These are phyloP conservation scores for Lobosporangium transversale DNA, from an alignment of 192 early-diverging fungal genomes.

Conservation along the genomic window DNA sequence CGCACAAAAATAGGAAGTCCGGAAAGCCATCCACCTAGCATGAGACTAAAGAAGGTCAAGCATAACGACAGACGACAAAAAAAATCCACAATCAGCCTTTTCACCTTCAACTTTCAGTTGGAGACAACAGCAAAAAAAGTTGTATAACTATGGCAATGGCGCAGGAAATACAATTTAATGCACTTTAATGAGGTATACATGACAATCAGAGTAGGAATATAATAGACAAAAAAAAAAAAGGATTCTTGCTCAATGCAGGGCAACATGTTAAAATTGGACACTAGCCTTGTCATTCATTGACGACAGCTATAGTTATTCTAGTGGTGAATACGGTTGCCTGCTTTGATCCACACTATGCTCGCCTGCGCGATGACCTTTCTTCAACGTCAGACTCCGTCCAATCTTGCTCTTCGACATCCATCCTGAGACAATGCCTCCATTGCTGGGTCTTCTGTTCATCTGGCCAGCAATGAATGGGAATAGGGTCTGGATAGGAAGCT, in stretches of 20 bases:
- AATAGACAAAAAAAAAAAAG: not conserved
- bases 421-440: slow-evolving; percentile 25
- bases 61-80: too few species aligned
- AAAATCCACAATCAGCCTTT: too few species aligned
- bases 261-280: too few species aligned
- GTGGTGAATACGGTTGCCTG: slow-evolving; percentile 13
- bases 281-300: too few species aligned
- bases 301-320: too few species aligned
- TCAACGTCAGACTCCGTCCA: slow-evolving; percentile 40
- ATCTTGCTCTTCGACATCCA: slow-evolving; percentile 50
- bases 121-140: not conserved
- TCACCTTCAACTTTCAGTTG: too few species aligned
- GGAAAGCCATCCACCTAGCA: too few species aligned
- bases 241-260: too few species aligned
- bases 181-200: not conserved
- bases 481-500: slow-evolving; percentile 48
- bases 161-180: not conserved
- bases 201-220: not conserved
- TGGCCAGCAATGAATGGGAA: slow-evolving; percentile 33
- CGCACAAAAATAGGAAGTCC: too few species aligned
- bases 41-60: too few species aligned
- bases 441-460: slow-evolving; percentile 9
- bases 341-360: slow-evolving; percentile 21
- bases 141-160: not conserved
- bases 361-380: slow-evolving; percentile 19